Percentiles rank a stretch among this genome's conserved stretches.
phyloP scores from a whole-genome alignment of 441 rosid species.

The Erodium trifolium region DNA sequence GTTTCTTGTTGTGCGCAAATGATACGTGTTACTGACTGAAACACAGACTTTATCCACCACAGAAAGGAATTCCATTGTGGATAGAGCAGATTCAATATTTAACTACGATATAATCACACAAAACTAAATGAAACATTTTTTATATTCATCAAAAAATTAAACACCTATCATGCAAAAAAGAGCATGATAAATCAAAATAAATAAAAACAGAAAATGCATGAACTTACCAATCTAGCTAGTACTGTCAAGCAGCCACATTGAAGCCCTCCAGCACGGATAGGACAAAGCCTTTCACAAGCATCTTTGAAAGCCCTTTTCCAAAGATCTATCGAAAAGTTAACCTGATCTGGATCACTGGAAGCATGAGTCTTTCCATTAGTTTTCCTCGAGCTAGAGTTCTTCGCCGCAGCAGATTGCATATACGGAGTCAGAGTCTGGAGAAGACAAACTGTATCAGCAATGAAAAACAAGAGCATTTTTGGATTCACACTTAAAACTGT shows the following conservation, averaged over 20 bases:
- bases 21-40: neutral
- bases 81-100: no score
- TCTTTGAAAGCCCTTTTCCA: slow-evolving; percentile 95
- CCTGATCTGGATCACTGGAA: slow-evolving; percentile 50
- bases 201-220: neutral
- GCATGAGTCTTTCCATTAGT: slow-evolving; percentile 33
- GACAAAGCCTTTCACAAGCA: slow-evolving; percentile 95
- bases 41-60: neutral
- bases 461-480: neutral
- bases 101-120: no score
- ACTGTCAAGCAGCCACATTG: slow-evolving; percentile 80
- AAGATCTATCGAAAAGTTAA: slow-evolving; percentile 61
- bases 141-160: neutral
- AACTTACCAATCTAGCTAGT: slow-evolving; percentile 70
- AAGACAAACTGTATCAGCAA: slow-evolving; percentile 13
- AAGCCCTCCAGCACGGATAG: slow-evolving; percentile 84
- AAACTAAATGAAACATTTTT: no score
- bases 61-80: neutral
- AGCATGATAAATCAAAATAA: neutral
- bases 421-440: slow-evolving; percentile 85
- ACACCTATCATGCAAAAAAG: neutral
- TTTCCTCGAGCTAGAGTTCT: slow-evolving; percentile 42
- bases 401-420: slow-evolving; percentile 66
- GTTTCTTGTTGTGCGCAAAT: neutral
- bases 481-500: neutral